These are phyloP conservation scores for Pseudoscleropodium purum DNA, from an alignment of 225 moss, liverwort and hornwort genomes.

Conservation along the genomic window DNA sequence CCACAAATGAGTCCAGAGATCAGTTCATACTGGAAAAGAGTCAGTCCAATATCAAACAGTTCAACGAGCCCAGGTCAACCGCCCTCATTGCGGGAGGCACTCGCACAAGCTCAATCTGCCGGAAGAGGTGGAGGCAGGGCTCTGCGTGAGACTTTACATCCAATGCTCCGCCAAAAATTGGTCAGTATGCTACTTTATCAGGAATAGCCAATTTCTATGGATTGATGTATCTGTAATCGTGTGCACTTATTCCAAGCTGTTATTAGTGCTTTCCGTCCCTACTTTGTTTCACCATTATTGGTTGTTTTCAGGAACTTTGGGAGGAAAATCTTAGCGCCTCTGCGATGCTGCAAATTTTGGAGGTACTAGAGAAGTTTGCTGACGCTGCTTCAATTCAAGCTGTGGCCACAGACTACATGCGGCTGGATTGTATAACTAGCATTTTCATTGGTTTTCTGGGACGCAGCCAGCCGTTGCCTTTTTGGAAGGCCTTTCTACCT, in stretches of 20 bases:
- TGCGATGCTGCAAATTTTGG: constrained; percentile 80
- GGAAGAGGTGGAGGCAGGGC: constrained; percentile 67
- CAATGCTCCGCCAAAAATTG: constrained; percentile 83
- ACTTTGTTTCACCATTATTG: background rate
- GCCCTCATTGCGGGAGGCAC: constrained; percentile 70
- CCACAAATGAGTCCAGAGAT: constrained; percentile 81
- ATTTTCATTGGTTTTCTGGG: constrained; percentile 78
- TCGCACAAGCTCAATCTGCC: constrained; percentile 75
- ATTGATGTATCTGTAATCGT: background rate
- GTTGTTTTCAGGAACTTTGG: constrained; percentile 72
- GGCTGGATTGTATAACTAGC: constrained; percentile 85
- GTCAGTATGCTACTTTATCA: constrained; percentile 23
- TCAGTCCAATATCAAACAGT: constrained; percentile 66
- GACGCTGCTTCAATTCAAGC: constrained; percentile 63
- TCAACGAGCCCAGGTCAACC: constrained; percentile 77
- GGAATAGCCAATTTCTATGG: background rate
- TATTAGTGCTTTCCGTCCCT: background rate
- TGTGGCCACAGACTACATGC: constrained; percentile 74
- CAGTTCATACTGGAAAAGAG: constrained; percentile 73
- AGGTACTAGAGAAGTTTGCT: constrained; percentile 72
- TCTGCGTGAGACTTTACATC: constrained; percentile 85
- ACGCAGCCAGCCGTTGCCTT: constrained; percentile 75
- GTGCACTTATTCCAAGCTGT: background rate
- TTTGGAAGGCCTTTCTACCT: constrained; percentile 95
- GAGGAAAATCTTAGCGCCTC: constrained; percentile 92